phyloP scores from a whole-genome alignment of 495 filamentous ascomycete genomes.

The Entonaema liquescens region DNA sequence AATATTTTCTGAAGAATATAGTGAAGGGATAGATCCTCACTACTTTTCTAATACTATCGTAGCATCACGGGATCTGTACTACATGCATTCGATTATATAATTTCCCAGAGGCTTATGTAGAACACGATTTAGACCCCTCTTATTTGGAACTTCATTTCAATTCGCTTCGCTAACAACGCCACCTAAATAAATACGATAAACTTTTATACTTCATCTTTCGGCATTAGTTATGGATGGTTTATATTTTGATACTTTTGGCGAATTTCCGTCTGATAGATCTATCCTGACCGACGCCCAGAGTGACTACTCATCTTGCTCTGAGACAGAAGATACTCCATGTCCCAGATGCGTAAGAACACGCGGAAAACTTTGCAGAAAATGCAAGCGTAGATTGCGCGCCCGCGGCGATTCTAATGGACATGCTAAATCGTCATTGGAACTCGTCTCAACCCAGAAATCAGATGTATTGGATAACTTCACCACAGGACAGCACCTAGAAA shows the following conservation, averaged over 20 bases:
- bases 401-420: background rate
- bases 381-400: background rate
- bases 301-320: background rate
- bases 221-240: background rate
- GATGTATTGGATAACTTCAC: background rate
- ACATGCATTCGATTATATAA: background rate
- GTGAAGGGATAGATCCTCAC: no score
- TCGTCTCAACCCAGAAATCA: background rate
- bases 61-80: background rate
- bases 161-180: background rate
- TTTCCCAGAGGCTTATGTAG: background rate
- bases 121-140: background rate
- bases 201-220: no score
- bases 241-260: conserved; percentile 4
- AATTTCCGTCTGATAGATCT: background rate
- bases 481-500: background rate
- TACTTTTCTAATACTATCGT: background rate
- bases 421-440: background rate
- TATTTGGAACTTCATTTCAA: background rate
- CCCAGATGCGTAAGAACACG: background rate
- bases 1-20: no score
- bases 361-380: background rate
- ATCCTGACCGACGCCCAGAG: background rate
- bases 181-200: no score
- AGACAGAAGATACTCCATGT: background rate